Evolutionary conservation across 1,284 basidiomycete species (phyloP).

Genomic region (Austroboletus novae-zelandiae): DNA sequence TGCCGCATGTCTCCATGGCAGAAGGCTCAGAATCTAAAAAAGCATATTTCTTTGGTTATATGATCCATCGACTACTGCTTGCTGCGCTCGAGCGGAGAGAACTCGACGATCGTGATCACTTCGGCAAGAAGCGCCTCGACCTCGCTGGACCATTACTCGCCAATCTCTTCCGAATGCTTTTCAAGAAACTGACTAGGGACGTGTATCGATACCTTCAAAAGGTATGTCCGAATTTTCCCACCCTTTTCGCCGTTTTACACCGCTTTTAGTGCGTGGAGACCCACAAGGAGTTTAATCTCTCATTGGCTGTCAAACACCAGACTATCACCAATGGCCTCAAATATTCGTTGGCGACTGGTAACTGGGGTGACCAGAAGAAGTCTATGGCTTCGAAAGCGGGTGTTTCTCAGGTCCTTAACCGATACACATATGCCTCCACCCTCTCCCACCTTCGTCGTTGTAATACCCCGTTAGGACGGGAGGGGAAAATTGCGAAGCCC

Average conservation of each 20-base stretch:
- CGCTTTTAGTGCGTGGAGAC: conserved; percentile 86
- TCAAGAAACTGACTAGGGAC: conserved; percentile 95
- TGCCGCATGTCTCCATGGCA: conserved; percentile 95
- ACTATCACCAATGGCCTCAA: conserved; percentile 98
- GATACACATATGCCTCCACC: conserved; percentile 98
- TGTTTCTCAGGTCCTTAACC: conserved; percentile 97
- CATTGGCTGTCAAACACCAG: conserved; percentile 90
- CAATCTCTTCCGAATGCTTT: conserved; percentile 96
- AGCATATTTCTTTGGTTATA: conserved; percentile 99
- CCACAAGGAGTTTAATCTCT: conserved; percentile 93
- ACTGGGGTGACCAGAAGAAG: conserved; percentile 99
- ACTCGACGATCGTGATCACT: conserved; percentile 98
- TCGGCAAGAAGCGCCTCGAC: conserved; percentile 97
- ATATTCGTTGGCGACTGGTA: conserved; percentile 97
- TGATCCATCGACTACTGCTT: conserved; percentile 94
- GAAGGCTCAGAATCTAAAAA: conserved; percentile 98
- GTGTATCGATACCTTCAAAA: conserved; percentile 97
- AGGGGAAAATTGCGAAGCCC: conserved; percentile 99
- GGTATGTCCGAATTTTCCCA: conserved; percentile 43
- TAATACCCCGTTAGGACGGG: conserved; percentile 97
- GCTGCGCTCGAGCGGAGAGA: conserved; percentile 94
- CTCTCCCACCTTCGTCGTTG: conserved; percentile 97
- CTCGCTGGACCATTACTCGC: conserved; percentile 94
- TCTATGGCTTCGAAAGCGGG: conserved; percentile 97
- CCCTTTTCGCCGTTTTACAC: neutral